These are phyloP conservation scores for Penstemon davidsonii DNA, from an alignment of 257 asterid species.

Conservation along the genomic window DNA sequence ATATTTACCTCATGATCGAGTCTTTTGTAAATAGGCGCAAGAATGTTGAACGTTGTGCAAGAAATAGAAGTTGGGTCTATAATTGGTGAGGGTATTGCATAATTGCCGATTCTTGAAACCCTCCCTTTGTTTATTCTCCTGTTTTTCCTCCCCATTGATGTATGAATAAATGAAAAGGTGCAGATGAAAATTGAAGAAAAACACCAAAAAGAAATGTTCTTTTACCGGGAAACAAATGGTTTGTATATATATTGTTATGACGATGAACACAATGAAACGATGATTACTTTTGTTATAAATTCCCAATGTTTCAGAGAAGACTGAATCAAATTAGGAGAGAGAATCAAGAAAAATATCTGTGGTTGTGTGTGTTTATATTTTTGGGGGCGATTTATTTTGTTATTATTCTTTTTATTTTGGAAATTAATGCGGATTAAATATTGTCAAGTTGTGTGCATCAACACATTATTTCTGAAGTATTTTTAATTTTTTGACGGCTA, in stretches of 20 bases:
- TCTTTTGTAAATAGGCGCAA: conserved; percentile 95
- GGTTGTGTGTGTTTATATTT: neutral
- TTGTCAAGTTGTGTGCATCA: conserved; percentile 20
- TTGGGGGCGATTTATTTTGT: conserved; percentile 5
- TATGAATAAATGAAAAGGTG: conserved; percentile 11
- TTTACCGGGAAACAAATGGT: conserved; percentile 13
- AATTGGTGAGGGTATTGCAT: conserved; percentile 79
- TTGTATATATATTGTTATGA: conserved; percentile 15
- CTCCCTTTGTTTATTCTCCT: conserved; percentile 46
- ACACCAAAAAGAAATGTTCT: neutral
- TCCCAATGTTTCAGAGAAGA: neutral
- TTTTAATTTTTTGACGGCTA: conserved; percentile 25
- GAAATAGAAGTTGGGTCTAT: conserved; percentile 80
- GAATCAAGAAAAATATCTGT: neutral
- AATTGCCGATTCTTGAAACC: conserved; percentile 76
- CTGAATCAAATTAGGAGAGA: neutral
- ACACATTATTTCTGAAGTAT: neutral
- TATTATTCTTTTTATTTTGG: neutral
- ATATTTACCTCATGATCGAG: conserved; percentile 60
- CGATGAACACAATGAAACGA: conserved; percentile 11
- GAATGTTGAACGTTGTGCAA: conserved; percentile 95
- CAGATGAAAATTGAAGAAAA: neutral
- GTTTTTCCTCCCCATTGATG: conserved; percentile 63
- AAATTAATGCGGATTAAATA: conserved; percentile 26
- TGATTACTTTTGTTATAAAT: neutral